Evolutionary conservation across 306 rosid genomes (phyloP).

Genomic region (Inga laurina): DNA sequence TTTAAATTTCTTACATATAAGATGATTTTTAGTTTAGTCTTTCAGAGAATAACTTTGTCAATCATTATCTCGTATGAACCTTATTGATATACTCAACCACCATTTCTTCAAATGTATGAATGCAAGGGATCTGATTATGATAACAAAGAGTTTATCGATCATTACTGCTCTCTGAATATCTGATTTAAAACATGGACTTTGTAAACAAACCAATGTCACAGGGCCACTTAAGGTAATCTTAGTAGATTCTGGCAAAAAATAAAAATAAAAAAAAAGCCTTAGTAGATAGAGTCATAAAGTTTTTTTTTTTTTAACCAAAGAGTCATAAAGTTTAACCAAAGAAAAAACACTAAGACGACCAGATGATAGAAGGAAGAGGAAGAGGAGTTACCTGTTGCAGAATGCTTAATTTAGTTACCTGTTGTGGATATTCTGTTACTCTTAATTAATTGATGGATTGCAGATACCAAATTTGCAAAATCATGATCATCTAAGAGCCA

Average conservation of each 20-base stretch:
- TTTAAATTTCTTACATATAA: neutral
- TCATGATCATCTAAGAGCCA: neutral
- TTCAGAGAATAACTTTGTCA: neutral
- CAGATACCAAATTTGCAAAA: neutral
- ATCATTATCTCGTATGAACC: neutral
- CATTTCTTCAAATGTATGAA: no score
- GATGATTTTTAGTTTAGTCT: neutral
- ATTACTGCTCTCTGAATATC: neutral
- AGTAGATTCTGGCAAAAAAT: neutral
- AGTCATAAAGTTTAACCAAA: neutral
- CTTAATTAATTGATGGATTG: no score
- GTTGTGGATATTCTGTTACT: neutral
- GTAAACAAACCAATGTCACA: neutral
- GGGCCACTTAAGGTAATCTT: neutral
- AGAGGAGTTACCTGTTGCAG: no score
- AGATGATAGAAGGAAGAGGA: neutral
- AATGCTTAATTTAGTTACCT: neutral
- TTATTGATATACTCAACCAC: neutral
- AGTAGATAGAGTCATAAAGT: neutral
- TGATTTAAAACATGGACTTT: neutral
- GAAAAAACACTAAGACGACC: neutral
- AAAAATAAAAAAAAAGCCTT: no score
- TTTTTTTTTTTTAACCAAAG: neutral
- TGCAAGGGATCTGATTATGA: no score
- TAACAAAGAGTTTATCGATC: neutral